Percentiles rank a stretch among this genome's conserved stretches.
Evolutionary conservation across 2,329 filamentous ascomycete species (phyloP).

Genomic region (Aciculosporium take): DNA sequence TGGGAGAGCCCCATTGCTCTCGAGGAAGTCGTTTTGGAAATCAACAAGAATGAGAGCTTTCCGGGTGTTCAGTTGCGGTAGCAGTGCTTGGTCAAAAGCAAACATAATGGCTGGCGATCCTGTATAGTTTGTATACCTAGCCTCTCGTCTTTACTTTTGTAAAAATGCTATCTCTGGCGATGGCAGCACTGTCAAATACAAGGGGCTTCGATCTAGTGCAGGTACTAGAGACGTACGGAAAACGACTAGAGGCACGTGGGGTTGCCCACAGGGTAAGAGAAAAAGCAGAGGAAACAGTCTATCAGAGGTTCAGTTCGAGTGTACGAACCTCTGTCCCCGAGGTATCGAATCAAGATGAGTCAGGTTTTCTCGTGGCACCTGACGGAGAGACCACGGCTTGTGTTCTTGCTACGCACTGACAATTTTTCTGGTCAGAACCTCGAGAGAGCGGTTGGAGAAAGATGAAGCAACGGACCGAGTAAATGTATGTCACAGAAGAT

Average conservation of each 20-base stretch:
- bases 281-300: background rate
- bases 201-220: background rate
- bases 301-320: background rate
- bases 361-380: background rate
- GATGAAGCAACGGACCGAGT: background rate
- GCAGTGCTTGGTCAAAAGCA: slow-evolving; percentile 38
- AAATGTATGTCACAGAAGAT: background rate
- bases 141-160: background rate
- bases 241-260: background rate
- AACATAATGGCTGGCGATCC: slow-evolving; percentile 28
- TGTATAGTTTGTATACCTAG: background rate
- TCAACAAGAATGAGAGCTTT: slow-evolving; percentile 72
- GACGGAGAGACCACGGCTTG: background rate
- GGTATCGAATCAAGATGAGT: background rate
- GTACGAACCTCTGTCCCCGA: background rate
- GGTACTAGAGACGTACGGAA: background rate
- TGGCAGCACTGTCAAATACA: background rate
- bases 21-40: slow-evolving; percentile 80
- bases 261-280: background rate
- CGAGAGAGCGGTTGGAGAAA: background rate
- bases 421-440: background rate
- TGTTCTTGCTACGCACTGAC: background rate
- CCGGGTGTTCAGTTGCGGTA: slow-evolving; percentile 43
- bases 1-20: slow-evolving; percentile 50
- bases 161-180: background rate